Evolutionary conservation across 208 protist species (phyloP), one percentile per base, ranked within the genome.

Genomic region (Acanthamoeba castellanii): DNA sequence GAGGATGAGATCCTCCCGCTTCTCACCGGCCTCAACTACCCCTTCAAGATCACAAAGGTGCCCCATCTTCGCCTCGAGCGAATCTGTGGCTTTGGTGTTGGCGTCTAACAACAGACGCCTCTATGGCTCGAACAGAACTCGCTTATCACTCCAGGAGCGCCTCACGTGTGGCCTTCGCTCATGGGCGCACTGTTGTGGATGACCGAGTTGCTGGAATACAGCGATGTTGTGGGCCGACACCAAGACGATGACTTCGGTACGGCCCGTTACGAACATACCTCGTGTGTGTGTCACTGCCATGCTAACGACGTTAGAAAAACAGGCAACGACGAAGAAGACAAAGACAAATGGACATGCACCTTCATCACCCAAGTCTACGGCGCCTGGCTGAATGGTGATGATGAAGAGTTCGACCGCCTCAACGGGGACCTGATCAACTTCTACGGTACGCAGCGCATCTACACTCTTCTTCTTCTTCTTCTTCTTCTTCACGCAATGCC

Each of bases 31-130:
- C 74, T 82, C 34, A 45, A 42, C 74, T 82, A 82, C 74, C 74
- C 74, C 20, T 45, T 82, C 74, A 82, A 52, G 45, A 27, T 82
- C 74, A 82, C 74, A 9, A 82, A 82, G n/a, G 74, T 82, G 27
- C 3, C 8, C 22, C 8, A 82, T 14, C 2, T 18, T 82, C 27
- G 0, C 22, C 0, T 82, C 59, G 22, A 66, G 37, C 37, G 37
- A 42, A 42, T 42, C 37, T n/a, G 50, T 20, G 50, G 50, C 50
- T 20, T 18, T 55, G 14, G 14, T 55, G 50, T 18, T 55, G 50
- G 50, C 50, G 1, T 2, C 50, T 55, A 55, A 22, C 8, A 13
- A 14, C 11, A 14, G 1, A 81, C 2, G 14, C 25, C 1, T 14
- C 70, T 30, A 11, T 25, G 30, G 34, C 37, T 5, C 34, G 37